Base-by-base conservation (phyloP, 768 basidiomycete genomes). In the Tylopilus sp. region DNA sequence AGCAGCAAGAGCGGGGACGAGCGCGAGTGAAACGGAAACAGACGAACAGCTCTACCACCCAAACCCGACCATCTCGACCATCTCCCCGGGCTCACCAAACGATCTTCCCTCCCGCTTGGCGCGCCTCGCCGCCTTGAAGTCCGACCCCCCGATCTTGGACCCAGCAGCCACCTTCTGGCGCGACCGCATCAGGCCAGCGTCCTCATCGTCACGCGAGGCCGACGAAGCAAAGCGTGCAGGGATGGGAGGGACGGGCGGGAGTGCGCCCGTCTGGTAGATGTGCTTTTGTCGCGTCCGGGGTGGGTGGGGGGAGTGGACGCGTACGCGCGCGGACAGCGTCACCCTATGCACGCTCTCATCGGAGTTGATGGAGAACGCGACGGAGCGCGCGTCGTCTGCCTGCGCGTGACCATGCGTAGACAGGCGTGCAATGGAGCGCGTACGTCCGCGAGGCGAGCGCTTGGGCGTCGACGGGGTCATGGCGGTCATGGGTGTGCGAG, bases 51-150 rank as follows among this genome's bases (percentile, higher is more conserved):
- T 25, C 37, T 45, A 49, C 7, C 56, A 52, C 59, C 61, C 11
- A 48, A 70, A 70, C 7, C 68, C 68, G 6, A 70, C 58, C 68
- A 70, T 70, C 55, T 68, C 67, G 12, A 70, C 28, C 47, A 59
- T 6, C 49, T 67, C 60, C 2, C 67, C 60, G 0, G 54, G 55
- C 16, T 63, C 61, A 0, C 34, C 58, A 22, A 41, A n/a, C 4
- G 21, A 0, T 43, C 37, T 63, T 4, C 63, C 62, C 24, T 68
- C 66, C 12, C 63, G 59, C 26, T 68, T 68, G 6, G 68, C 63
- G 13, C 62, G 57, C 4, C 62, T 45, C 2, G 66, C 66, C 0
- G 68, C 62, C 48, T 68, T 68, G 60, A 68, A 68, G 0, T 70
- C 68, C 4, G 66, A 30, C 0, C 66, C 63, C 1, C 67, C 67